Conservation (phyloP, 2,329 filamentous ascomycete species). For the Bipolaris oryzae region DNA sequence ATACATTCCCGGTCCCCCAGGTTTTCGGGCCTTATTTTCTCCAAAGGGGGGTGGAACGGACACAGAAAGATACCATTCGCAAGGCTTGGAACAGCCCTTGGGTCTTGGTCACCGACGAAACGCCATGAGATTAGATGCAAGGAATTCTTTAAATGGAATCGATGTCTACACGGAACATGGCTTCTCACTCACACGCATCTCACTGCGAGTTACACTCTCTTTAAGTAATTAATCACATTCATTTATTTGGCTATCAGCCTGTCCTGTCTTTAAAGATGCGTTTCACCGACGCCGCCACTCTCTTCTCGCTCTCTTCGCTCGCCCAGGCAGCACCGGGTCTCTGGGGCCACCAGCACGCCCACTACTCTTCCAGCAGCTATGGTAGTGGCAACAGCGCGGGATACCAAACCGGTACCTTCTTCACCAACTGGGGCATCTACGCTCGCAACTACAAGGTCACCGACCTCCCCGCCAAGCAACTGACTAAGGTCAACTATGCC, state of each 20-base stretch:
- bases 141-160: slow-evolving; percentile 2
- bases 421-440: slow-evolving; percentile 81
- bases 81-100: background rate
- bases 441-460: slow-evolving; percentile 81
- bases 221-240: slow-evolving; percentile 6
- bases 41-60: background rate
- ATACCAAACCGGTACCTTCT: slow-evolving; percentile 72
- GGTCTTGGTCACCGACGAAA: slow-evolving; percentile 11
- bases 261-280: slow-evolving; percentile 35
- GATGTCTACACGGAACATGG: background rate
- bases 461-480: slow-evolving; percentile 76
- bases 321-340: slow-evolving; percentile 21
- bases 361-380: background rate
- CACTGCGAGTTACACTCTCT: background rate
- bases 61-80: background rate
- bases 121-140: slow-evolving; percentile 3
- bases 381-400: slow-evolving; percentile 35
- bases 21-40: slow-evolving; percentile 9
- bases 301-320: slow-evolving; percentile 26
- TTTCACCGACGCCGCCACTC: slow-evolving; percentile 25
- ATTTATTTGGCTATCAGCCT: slow-evolving; percentile 19
- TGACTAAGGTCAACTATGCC: slow-evolving; percentile 87
- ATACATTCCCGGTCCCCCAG: background rate
- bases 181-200: background rate
- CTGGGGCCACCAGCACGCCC: slow-evolving; percentile 8